Evolutionary conservation across 495 filamentous ascomycete species (phyloP).

Genomic region (Evernia prunastri): DNA sequence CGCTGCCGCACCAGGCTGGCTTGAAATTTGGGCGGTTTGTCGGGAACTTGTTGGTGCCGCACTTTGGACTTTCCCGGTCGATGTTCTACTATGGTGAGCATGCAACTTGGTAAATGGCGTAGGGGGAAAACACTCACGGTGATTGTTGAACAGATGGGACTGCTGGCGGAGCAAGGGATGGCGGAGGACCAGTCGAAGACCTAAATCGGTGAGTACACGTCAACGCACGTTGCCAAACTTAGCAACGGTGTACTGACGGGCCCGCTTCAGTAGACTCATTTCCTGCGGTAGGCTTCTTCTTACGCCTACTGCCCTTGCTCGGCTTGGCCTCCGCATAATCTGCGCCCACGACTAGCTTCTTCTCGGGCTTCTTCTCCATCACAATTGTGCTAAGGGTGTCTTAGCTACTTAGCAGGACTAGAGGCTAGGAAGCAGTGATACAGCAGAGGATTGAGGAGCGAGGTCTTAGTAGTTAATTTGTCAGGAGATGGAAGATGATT

Average conservation of each 20-base stretch:
- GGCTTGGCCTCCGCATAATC: background rate
- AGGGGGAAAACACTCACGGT: background rate
- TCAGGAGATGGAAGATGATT: too few relatives aligned
- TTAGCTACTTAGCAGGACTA: background rate
- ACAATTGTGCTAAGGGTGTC: background rate
- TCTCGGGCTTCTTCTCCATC: background rate
- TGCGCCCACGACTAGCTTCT: background rate
- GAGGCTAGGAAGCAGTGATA: background rate
- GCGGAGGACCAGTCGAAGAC: background rate
- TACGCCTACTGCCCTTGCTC: background rate
- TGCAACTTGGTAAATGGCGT: background rate
- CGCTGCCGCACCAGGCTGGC: background rate
- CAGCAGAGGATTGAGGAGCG: background rate
- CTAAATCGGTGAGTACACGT: background rate
- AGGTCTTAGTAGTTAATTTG: background rate
- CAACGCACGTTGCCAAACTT: background rate
- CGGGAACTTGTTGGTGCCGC: background rate
- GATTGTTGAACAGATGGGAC: background rate
- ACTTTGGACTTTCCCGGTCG: background rate
- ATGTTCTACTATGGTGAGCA: background rate
- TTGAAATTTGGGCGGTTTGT: background rate
- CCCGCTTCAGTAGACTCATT: background rate
- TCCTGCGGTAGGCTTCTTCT: background rate
- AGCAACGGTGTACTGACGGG: background rate
- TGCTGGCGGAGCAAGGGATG: too few relatives aligned